Evolutionary conservation across 2,329 filamentous ascomycete species (phyloP).

Genomic region (Seiridium cupressi): DNA sequence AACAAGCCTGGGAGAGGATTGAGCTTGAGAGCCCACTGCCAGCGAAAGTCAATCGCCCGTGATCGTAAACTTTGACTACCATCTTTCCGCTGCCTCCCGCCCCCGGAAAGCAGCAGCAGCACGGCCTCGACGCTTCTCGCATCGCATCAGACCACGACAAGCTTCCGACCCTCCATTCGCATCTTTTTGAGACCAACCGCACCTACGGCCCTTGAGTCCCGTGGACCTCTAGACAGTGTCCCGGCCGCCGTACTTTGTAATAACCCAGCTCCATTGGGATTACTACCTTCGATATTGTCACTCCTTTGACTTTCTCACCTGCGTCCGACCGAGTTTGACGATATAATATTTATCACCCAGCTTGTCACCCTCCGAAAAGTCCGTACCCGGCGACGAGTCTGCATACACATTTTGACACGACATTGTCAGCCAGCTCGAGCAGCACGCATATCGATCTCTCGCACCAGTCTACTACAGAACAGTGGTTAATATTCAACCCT

Average conservation of each 20-base stretch:
- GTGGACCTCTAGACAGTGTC: constrained; percentile 11
- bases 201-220: constrained; percentile 5
- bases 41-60: not conserved
- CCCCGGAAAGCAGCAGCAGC: too few relatives aligned
- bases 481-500: constrained; percentile 12
- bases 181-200: constrained; percentile 1
- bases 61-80: constrained; percentile 4
- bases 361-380: not conserved
- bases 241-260: constrained; percentile 13
- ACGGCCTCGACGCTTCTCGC: not conserved
- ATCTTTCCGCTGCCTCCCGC: not conserved
- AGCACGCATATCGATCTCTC: constrained; percentile 1
- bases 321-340: not conserved
- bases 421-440: constrained; percentile 1
- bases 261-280: constrained; percentile 9
- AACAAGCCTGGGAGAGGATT: not conserved
- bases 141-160: not conserved
- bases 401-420: constrained; percentile 8
- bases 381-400: not conserved
- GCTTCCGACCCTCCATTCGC: not conserved
- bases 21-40: not conserved
- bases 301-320: constrained; percentile 9
- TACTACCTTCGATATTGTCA: constrained; percentile 14
- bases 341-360: constrained; percentile 6
- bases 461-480: not conserved